Percentiles rank a stretch among this genome's conserved stretches.
These are phyloP conservation scores for Hymenoscyphus occultus DNA, from an alignment of 2,329 filamentous ascomycete genomes.

Conservation along the genomic window DNA sequence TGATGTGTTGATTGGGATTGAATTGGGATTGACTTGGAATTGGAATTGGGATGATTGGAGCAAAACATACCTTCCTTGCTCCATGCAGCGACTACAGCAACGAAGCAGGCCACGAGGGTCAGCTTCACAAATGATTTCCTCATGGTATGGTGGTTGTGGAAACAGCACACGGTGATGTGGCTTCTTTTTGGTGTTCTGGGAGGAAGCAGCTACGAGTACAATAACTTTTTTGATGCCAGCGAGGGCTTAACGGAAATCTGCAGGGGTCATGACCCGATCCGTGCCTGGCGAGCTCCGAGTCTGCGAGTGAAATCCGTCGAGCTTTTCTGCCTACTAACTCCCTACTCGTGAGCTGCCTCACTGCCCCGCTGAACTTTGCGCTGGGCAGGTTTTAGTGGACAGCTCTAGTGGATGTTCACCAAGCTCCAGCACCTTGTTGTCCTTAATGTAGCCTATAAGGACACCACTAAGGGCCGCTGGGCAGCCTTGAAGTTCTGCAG, in stretches of 20 bases:
- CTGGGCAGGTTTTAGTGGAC: not conserved
- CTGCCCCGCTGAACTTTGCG: not conserved
- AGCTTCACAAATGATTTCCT: conserved; percentile 33
- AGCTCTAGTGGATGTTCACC: not conserved
- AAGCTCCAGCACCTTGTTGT: conserved; percentile 19
- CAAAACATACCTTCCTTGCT: conserved; percentile 38
- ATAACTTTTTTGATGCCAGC: conserved; percentile 21
- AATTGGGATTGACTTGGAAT: not conserved
- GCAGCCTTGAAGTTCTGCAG: not conserved
- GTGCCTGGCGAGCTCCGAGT: no score
- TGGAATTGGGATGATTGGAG: not conserved
- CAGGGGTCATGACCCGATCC: conserved; percentile 1
- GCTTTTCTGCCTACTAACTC: no score
- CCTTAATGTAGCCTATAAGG: conserved; percentile 18
- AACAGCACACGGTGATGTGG: conserved; percentile 26
- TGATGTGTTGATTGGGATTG: not conserved
- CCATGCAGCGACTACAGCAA: conserved; percentile 36
- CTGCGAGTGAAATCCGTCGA: no score
- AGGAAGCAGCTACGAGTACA: not conserved
- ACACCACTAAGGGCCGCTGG: not conserved
- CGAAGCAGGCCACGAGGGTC: conserved; percentile 32
- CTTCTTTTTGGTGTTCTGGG: conserved; percentile 10
- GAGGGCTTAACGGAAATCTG: conserved; percentile 5
- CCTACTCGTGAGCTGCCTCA: not conserved
- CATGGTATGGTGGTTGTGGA: conserved; percentile 30